Evolutionary conservation across 2,329 filamentous ascomycete species (phyloP), one percentile per base, ranked within the genome.

Genomic region (Fusarium sp.): DNA sequence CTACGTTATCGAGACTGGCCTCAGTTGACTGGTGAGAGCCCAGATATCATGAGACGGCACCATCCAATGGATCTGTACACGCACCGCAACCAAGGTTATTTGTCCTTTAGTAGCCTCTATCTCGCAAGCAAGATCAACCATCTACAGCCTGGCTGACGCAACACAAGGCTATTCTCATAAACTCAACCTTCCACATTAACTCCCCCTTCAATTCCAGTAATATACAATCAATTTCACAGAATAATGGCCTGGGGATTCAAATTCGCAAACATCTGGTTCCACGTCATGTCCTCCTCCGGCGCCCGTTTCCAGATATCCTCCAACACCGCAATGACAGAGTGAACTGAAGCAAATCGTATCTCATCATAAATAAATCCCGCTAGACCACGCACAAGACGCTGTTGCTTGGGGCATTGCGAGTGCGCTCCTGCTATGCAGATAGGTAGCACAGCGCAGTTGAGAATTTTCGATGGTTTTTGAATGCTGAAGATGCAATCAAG

Each of bases 401-500:
- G 77, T n/a, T 82, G 79, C 21, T 78, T 74, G 0, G 69, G 63
- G 1, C 73, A 73, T 45, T 79, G 67, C 1, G 80, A 79, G 49
- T 83, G 82, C 0, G 81, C 79, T 0, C 81, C 82, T 4, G 81
- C 79, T 14, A 83, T 77, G 10, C 79, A 81, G 0, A 84, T 70
- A 1, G 82, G 82, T 10, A 83, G 79, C 1, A 84, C 77, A 16
- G 81, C 78, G 31, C 82, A 84, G 63, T 84, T 80, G 21, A 82
- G 78, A 10, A 82, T 78, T 33, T 83, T 83, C 0, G 81, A 79
- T 1, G 80, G 78, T 4, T 80, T 76, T 27, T 76, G 74, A 9
- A 80, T 79, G 16, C 82, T 82, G 9, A 80, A 79, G 21, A 83
- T 80, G 16, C 81, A 78, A 14, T 80, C 79, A 9, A 84, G 78